Evolutionary conservation across 2,329 filamentous ascomycete genomes (phyloP), one percentile per base, ranked within the genome.

Genomic region (Calonectria fujianensis): DNA sequence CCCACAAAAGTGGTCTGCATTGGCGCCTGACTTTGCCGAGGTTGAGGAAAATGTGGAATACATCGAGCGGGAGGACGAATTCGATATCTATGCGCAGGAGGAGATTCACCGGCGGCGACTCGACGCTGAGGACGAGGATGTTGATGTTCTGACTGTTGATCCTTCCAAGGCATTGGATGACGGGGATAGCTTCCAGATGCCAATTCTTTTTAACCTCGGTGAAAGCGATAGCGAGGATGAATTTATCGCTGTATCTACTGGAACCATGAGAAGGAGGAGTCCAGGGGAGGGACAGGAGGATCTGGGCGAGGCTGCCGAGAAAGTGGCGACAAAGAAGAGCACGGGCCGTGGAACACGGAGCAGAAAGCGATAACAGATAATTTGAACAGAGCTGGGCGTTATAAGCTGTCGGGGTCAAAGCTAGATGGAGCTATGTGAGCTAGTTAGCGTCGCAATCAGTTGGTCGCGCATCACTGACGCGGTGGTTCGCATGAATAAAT

Each of bases 21-120:
- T 99, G 37, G 97, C 97, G 8, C 97, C 97, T 0, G 97, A 99
- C 85, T 99, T 99, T 85, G 94, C 93, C 51, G 97, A 99, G 85
- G 96, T 99, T 18, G 97, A 99, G 85, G 97, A 99, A 85, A 99
- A 99, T 80, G 96, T 98, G 29, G 95, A 98, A 84, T 99, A 99
- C 83, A 92, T 97, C 52, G 97, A 99, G 85, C 91, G 92, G 71
- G 97, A 99, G 85, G 97, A 99, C 83, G 97, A 99, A 83, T 99
- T 99, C 80, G 97, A 99, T 84, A 97, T 98, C 72, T 97, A 98
- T 83, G 96, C 96, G 0, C 94, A 96, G 73, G 96, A 98, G 83
- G 96, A 98, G 84, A 93, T 98, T 71, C 95, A 97, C 83, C 96
- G 98, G 84, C 92, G 96, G 37, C 92, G 96, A 54, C 89, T 98